Evolutionary conservation across 345 rosid genomes (phyloP), one percentile per base, ranked within the genome.

Genomic region (Lumnitzera racemosa): DNA sequence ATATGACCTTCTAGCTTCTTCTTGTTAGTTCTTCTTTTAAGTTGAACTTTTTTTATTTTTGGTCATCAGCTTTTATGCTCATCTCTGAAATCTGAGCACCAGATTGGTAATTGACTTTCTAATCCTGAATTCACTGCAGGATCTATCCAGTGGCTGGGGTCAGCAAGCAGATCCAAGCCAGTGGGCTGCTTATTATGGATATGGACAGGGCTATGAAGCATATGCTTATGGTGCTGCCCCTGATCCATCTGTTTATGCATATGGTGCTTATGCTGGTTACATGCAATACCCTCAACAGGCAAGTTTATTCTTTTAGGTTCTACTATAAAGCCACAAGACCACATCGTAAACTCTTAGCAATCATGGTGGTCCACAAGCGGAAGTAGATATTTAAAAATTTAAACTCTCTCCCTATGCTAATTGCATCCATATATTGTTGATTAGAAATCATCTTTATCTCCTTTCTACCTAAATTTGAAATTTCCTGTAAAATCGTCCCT

Each of bases 151-250:
- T 72, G 70, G 82, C 61, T 80, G 83, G 83, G 84, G 67, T 36
- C 66, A 84, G 63, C 97, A 86, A 78, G 87, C 81, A n/a, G 97
- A 94, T 81, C 88, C 81, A 5, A 87, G 51, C 78, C 99, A 86
- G 43, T 94, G 99, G 97, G 78, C 61, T 57, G 89, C 95, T 15
- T 88, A 94, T 59, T 94, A 94, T 63, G 92, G 91, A 74, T 94
- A 94, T 63, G 96, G 89, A 50, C 99, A 94, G 74, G 95, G 96
- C 48, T 92, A 92, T 55, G 96, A 92, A 69, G 84, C 91, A 4
- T 89, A 87, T 77, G 85, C 69, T 56, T 91, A 91, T 74, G 96
- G 84, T 49, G 70, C 88, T 62, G n/a, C 89, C 47, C 90, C 82
- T 16, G 98, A 89, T 70, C 98, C 94, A 52, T 91, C 98, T n/a